phyloP scores from a whole-genome alignment of 768 basidiomycete species.

The Postia placenta region DNA sequence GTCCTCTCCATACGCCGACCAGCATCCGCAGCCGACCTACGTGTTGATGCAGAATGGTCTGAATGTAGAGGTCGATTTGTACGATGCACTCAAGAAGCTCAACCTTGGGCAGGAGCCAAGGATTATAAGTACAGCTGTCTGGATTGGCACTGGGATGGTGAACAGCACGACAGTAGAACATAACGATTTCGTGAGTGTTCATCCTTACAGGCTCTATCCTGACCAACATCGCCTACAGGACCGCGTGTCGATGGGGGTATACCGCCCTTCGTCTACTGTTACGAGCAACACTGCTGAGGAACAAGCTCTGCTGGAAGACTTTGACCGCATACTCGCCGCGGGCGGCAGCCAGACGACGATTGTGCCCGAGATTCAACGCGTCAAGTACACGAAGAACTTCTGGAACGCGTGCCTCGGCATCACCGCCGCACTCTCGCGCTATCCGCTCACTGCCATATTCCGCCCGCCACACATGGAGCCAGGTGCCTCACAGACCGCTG shows the following conservation, averaged over 20 bases:
- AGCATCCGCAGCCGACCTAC: slow-evolving; percentile 48
- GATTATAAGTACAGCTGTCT: slow-evolving; percentile 50
- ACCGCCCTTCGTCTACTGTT: slow-evolving; percentile 38
- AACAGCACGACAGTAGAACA: slow-evolving; percentile 46
- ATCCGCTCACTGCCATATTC: slow-evolving; percentile 45
- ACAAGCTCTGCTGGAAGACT: slow-evolving; percentile 34
- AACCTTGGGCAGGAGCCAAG: slow-evolving; percentile 35
- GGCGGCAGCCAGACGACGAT: slow-evolving; percentile 44
- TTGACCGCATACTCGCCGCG: slow-evolving; percentile 36
- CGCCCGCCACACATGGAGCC: slow-evolving; percentile 36
- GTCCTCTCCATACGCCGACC: slow-evolving; percentile 37
- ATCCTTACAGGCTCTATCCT: too few relatives aligned
- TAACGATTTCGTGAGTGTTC: slow-evolving; percentile 42
- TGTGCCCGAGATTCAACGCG: slow-evolving; percentile 54
- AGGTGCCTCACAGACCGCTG: slow-evolving; percentile 9
- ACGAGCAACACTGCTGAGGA: slow-evolving; percentile 39
- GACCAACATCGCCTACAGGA: too few relatives aligned
- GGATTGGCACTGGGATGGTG: slow-evolving; percentile 45
- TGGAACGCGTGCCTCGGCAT: slow-evolving; percentile 58
- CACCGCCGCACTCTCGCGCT: slow-evolving; percentile 44
- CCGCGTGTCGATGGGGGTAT: slow-evolving; percentile 46
- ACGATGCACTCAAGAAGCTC: slow-evolving; percentile 41
- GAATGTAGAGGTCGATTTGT: slow-evolving; percentile 61
- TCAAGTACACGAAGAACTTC: slow-evolving; percentile 58
- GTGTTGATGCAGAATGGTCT: slow-evolving; percentile 70